Evolutionary conservation across 164 flowering plant species (phyloP), one percentile per base, ranked within the genome.

Genomic region (Vitis labrusca): DNA sequence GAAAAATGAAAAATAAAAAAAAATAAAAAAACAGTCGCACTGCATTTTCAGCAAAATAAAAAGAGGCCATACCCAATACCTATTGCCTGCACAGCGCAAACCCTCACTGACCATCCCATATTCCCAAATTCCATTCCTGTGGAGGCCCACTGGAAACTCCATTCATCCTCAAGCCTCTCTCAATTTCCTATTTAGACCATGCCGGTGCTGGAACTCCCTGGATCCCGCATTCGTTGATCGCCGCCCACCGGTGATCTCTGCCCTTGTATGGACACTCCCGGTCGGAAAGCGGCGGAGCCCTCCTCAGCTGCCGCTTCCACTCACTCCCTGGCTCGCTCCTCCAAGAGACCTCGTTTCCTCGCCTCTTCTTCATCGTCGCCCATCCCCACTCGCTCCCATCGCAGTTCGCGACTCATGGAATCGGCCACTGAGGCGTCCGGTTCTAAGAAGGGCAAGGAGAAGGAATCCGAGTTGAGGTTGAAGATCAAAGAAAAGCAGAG

Each of bases 201-300:
- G 27, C 27, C 27, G 27, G 27, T 23, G 27, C 27, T 23, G 27
- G 27, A 23, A 23, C 27, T 23, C 27, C 27, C 27, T 23, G 27
- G 27, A 23, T 23, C 27, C 27, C 27, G 27, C 27, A 23, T 23
- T 23, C 27, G 27, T 23, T 23, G 27, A 23, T 23, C 27, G 27
- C 27, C 27, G 27, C 27, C 27, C 27, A 23, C 27, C 27, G 27
- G 27, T 23, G 27, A 23, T 23, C 27, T 23, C 2, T 23, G 81
- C 53, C 81, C 75, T 91, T 96, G 98, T 96, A 96, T 93, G 99
- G 99, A 96, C 93, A 96, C 97, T 83, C 93, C 98, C 66, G 89
- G 99, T 85, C 98, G 98, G 74, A 96, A 96, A 92, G 89, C 98
- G 92, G 98, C 97, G 90, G 99, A 93, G 98, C 97, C 97, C 78